Conservation (phyloP, 768 basidiomycete species). For the Chiua virens region DNA sequence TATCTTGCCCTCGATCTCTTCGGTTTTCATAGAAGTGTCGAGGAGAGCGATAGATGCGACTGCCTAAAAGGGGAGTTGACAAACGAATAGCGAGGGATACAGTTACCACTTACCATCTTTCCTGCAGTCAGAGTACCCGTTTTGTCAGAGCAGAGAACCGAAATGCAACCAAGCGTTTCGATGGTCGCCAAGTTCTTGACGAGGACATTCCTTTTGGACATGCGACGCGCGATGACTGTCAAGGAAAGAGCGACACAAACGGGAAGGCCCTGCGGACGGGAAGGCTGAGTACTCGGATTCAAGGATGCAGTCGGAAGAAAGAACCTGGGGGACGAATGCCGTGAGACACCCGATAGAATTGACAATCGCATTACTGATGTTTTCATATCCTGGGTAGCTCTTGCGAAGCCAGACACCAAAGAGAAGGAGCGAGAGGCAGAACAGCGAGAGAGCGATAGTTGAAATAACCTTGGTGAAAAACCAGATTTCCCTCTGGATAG, state of each 20-base stretch:
- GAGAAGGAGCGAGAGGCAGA: slow-evolving; percentile 40
- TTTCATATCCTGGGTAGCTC: slow-evolving; percentile 34
- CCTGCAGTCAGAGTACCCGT: slow-evolving; percentile 52
- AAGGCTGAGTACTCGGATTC: neutral
- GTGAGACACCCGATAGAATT: slow-evolving; percentile 41
- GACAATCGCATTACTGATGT: slow-evolving; percentile 35
- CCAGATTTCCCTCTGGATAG: slow-evolving; percentile 48
- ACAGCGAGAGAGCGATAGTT: slow-evolving; percentile 39
- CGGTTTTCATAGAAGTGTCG: slow-evolving; percentile 21
- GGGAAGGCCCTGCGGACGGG: slow-evolving; percentile 33
- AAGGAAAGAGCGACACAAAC: slow-evolving; percentile 51
- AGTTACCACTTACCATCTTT: slow-evolving; percentile 39
- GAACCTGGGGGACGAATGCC: slow-evolving; percentile 42
- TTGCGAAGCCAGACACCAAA: slow-evolving; percentile 44
- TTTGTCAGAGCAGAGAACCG: slow-evolving; percentile 56
- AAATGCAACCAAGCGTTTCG: slow-evolving; percentile 53
- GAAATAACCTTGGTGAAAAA: slow-evolving; percentile 56
- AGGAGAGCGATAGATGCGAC: slow-evolving; percentile 43
- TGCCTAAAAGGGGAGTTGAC: slow-evolving; percentile 25
- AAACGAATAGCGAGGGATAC: neutral
- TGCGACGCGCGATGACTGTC: slow-evolving; percentile 48
- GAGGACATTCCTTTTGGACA: slow-evolving; percentile 46
- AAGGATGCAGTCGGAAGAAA: neutral
- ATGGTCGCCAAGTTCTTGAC: slow-evolving; percentile 55
- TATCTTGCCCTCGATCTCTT: slow-evolving; percentile 20